Evolutionary conservation across 2,329 filamentous ascomycete species (phyloP).

Genomic region (Sporothrix inflata): DNA sequence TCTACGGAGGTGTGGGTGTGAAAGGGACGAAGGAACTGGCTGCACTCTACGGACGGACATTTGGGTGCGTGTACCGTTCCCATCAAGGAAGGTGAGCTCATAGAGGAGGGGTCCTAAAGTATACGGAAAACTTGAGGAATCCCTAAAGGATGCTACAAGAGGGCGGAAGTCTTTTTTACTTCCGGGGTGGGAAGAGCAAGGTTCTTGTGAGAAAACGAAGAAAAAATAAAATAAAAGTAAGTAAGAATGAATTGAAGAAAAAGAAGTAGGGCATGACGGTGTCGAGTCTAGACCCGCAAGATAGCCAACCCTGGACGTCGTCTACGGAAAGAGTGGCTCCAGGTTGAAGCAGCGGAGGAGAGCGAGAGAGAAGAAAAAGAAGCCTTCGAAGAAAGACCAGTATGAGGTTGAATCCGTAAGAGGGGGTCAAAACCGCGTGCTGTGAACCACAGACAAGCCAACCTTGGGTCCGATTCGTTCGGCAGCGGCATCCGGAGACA

Average conservation of each 20-base stretch:
- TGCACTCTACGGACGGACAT: neutral
- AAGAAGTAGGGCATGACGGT: neutral
- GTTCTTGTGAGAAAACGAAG: neutral
- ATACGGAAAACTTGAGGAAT: neutral
- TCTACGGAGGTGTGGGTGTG: constrained; percentile 7
- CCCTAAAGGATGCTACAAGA: neutral
- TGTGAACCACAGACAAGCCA: neutral
- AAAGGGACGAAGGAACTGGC: neutral
- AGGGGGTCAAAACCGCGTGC: neutral
- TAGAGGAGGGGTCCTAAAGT: neutral
- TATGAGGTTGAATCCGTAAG: neutral
- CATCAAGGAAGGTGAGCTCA: neutral
- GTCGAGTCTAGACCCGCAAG: neutral
- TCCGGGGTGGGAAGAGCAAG: neutral
- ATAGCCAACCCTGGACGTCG: neutral
- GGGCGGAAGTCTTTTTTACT: no score
- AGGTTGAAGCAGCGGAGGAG: neutral
- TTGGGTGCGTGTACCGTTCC: neutral
- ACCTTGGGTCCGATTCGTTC: constrained; percentile 19
- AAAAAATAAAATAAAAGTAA: neutral
- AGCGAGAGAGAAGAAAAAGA: neutral
- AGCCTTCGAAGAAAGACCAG: neutral
- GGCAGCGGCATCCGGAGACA: constrained; percentile 17
- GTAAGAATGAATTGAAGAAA: neutral
- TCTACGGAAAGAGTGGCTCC: neutral